A percentile compares a stretch with the other conserved stretches of the same genome.
phyloP scores from a whole-genome alignment of 805 yeast species.

The Yarrowia keelungensis region DNA sequence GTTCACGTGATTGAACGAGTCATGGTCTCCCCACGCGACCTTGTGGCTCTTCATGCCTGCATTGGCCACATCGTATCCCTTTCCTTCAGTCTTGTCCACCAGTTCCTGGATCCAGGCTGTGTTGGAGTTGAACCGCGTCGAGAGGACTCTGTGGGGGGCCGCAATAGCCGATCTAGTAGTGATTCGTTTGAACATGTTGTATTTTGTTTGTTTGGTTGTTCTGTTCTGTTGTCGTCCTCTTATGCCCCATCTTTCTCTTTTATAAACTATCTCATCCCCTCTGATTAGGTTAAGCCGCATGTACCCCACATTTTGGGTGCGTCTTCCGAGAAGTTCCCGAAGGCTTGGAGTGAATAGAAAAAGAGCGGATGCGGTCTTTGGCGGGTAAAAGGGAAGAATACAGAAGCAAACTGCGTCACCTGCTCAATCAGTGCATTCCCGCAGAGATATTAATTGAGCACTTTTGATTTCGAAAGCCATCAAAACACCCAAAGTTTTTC shows the following conservation, averaged over 20 bases:
- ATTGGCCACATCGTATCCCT: conserved; percentile 42
- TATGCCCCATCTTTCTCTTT: no score
- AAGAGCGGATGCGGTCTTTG: no score
- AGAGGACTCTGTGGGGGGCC: no score
- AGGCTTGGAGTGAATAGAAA: neutral
- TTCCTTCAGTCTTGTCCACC: conserved; percentile 43
- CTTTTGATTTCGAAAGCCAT: no score
- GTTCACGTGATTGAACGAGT: conserved; percentile 49
- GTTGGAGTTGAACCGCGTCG: conserved; percentile 7
- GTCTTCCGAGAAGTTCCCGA: conserved; percentile 18
- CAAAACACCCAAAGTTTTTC: neutral
- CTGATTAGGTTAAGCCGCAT: conserved; percentile 21
- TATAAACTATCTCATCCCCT: no score
- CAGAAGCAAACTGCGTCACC: no score
- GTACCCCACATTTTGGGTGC: conserved; percentile 21
- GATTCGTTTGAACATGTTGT: neutral
- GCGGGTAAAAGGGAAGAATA: conserved; percentile 7
- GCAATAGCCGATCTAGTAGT: neutral
- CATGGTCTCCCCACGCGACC: conserved; percentile 48
- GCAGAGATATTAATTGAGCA: no score
- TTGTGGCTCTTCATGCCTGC: conserved; percentile 43
- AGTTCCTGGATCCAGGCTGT: conserved; percentile 44
- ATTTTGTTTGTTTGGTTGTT: no score
- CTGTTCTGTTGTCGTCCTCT: no score
- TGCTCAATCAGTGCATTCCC: neutral